Base-by-base conservation (phyloP, 2,329 filamentous ascomycete genomes). In the Talaromyces marneffei region DNA sequence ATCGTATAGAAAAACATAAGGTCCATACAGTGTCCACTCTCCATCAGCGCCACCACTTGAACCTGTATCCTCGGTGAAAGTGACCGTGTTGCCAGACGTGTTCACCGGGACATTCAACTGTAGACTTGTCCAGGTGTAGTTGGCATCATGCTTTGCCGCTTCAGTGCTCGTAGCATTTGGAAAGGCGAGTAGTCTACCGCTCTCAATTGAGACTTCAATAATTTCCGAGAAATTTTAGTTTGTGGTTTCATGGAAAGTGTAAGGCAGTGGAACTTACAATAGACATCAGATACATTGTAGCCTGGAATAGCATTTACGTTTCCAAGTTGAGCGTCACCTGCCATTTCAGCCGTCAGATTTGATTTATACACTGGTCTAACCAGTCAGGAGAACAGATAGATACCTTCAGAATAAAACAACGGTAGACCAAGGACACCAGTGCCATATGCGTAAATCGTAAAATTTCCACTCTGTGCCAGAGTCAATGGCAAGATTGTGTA, bases 381-480 rank as follows among this genome's bases (percentile, higher is more conserved):
- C 1, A 23, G 33, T 12, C 10, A 2, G 8, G 8, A 8, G 16
- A 20, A 23, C 9, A 33, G 4, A 33, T 20, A 33, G 4, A 33
- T 20, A 52, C 46, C 46, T 14, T 59, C 35, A 18, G 35, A 48
- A 18, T 50, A 59, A 25, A 59, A 59, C 46, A 59, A 20, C 20
- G 25, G 20, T 4, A 52, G 27, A 10, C 46, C 46, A 29, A 31
- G 37, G 18, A 59, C 39, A 14, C 16, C 48, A 2, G 46, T 53
- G n/a, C 35, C 57, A 48, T 59, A 59, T n/a, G 33, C 46, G 23
- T 59, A 59, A n/a, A 59, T 35, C 18, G 46, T 59, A 52, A 59
- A 59, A 4, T 39, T 53, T 16, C 14, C 20, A 23, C 14, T 39
- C 7, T 35, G 18, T 33, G 56, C 40, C 42, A 27, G 31, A 33